Conservation (phyloP, 306 rosid genomes). For the Cucumis cinereus region DNA sequence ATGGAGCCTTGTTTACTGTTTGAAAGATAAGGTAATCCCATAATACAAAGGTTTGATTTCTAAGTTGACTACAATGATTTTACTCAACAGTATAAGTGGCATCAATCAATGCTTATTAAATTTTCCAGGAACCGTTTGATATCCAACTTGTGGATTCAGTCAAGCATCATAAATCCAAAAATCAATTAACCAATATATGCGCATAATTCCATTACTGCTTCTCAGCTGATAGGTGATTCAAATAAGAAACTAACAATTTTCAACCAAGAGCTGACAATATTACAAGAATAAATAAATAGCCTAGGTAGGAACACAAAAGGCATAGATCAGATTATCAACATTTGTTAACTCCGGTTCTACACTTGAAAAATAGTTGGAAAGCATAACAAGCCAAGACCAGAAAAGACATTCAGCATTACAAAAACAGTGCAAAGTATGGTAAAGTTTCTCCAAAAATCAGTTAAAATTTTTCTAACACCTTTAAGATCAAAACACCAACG, state of each 20-base stretch:
- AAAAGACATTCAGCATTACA: background rate
- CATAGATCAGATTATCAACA: background rate
- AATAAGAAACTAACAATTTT: background rate
- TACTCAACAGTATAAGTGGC: background rate
- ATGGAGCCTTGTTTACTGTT: background rate
- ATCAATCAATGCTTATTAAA: background rate
- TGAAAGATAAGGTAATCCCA: background rate
- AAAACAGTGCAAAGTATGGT: background rate
- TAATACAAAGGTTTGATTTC: background rate
- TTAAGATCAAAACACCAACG: background rate
- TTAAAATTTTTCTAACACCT: background rate
- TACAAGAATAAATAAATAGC: background rate
- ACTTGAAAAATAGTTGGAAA: background rate
- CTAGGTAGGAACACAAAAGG: background rate
- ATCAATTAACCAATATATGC: background rate
- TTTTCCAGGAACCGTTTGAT: background rate
- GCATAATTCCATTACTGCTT: background rate
- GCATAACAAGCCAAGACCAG: background rate
- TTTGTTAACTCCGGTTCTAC: background rate
- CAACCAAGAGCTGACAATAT: background rate
- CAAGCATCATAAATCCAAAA: background rate
- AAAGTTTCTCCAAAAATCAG: background rate
- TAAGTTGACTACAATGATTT: background rate
- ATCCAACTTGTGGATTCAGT: background rate
- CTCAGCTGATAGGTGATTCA: background rate